phyloP scores from a whole-genome alignment of 805 yeast species.

The Torulaspora microellipsoides region DNA sequence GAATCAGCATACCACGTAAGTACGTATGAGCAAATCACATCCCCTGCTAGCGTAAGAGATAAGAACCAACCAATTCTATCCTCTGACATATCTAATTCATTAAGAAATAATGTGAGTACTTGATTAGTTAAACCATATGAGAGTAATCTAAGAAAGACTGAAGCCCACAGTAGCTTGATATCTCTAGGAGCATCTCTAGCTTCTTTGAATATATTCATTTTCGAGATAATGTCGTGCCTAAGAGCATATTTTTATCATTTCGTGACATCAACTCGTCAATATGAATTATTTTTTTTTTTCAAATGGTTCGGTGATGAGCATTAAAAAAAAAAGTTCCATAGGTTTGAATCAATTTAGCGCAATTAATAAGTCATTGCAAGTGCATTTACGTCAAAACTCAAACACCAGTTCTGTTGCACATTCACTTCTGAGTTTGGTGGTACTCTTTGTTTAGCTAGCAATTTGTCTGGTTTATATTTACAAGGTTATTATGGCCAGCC shows the following conservation, averaged over 20 bases:
- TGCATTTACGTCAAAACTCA: no score
- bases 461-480: no score
- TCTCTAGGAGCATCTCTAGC: constrained; percentile 44
- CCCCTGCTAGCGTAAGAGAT: constrained; percentile 78
- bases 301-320: not conserved
- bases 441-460: no score
- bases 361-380: no score
- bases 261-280: no score
- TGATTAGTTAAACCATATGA: constrained; percentile 80
- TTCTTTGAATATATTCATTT: constrained; percentile 20
- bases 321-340: not conserved
- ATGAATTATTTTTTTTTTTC: no score
- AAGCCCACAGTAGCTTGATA: constrained; percentile 57
- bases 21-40: constrained; percentile 61
- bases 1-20: constrained; percentile 74
- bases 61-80: constrained; percentile 68
- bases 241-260: no score
- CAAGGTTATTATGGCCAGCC: constrained; percentile 3
- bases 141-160: constrained; percentile 64
- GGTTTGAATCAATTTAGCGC: no score
- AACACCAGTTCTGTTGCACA: no score
- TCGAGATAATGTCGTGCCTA: not conserved
- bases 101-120: constrained; percentile 64
- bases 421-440: no score
- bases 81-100: constrained; percentile 50